A percentile compares a stretch with the other conserved stretches of the same genome.
phyloP scores from a whole-genome alignment of 805 yeast species.

The Metschnikowia koreensis region DNA sequence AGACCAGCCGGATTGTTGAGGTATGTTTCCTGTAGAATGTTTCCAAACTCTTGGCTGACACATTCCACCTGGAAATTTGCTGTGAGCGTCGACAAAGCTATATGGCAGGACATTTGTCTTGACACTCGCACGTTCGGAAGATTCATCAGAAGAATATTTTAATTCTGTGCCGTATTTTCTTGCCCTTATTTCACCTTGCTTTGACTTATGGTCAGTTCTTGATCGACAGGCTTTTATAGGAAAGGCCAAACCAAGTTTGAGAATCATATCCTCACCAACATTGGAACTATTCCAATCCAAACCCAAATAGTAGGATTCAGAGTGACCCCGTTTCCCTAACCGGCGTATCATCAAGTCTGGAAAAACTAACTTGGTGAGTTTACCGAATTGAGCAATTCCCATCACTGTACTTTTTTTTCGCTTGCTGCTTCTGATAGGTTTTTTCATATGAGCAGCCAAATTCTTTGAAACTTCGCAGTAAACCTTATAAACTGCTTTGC shows the following conservation, averaged over 20 bases:
- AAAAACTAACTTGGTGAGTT: conserved; percentile 38
- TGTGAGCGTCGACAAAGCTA: not conserved
- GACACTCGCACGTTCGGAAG: too few relatives aligned
- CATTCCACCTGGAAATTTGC: not conserved
- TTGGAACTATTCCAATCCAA: conserved; percentile 40
- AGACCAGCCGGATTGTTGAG: not conserved
- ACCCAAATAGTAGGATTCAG: conserved; percentile 42
- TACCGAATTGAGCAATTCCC: conserved; percentile 43
- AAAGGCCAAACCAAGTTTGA: not conserved
- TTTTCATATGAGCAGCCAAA: conserved; percentile 33
- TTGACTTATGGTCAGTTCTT: too few relatives aligned
- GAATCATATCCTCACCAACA: conserved; percentile 29
- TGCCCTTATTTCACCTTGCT: too few relatives aligned
- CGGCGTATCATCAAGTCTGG: conserved; percentile 38
- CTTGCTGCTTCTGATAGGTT: not conserved
- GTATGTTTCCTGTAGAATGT: not conserved
- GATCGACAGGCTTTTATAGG: not conserved
- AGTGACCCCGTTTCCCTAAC: conserved; percentile 42
- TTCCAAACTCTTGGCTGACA: not conserved
- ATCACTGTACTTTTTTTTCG: conserved; percentile 8
- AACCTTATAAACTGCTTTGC: conserved; percentile 37
- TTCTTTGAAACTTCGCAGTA: conserved; percentile 41
- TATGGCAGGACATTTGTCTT: not conserved
- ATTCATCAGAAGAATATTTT: too few relatives aligned
- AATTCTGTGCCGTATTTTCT: too few relatives aligned